phyloP scores from a whole-genome alignment of 441 rosid genomes.

The Adansonia gregorii region DNA sequence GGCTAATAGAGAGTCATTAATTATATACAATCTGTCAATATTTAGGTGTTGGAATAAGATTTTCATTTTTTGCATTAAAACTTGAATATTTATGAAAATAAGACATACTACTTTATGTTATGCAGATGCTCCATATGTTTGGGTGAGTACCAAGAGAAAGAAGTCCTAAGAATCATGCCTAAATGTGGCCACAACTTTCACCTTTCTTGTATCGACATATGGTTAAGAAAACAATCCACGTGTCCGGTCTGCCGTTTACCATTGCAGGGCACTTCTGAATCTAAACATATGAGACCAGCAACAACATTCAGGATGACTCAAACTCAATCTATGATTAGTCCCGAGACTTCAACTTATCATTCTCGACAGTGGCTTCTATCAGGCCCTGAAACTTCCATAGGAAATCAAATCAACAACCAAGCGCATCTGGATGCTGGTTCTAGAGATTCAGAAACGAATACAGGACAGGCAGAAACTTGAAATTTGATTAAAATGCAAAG shows the following conservation, averaged over 20 bases:
- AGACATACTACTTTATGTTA: neutral
- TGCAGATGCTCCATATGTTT: constrained; percentile 54
- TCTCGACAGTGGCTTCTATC: constrained; percentile 43
- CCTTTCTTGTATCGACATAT: constrained; percentile 42
- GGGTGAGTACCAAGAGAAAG: constrained; percentile 70
- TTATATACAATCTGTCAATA: neutral
- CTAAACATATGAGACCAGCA: constrained; percentile 36
- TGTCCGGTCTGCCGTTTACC: constrained; percentile 65
- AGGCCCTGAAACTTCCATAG: constrained; percentile 25
- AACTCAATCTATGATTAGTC: constrained; percentile 25
- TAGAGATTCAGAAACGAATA: constrained; percentile 25
- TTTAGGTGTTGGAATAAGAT: neutral
- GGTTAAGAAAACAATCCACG: constrained; percentile 66
- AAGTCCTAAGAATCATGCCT: constrained; percentile 66
- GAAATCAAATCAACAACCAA: constrained; percentile 29
- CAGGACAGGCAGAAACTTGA: constrained; percentile 10
- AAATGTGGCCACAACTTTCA: constrained; percentile 54
- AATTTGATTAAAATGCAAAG: neutral
- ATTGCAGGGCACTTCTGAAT: constrained; percentile 38
- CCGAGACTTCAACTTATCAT: neutral
- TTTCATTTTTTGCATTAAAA: neutral
- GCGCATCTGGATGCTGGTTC: constrained; percentile 21
- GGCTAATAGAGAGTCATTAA: too few species aligned
- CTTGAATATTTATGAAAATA: neutral
- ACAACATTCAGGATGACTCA: constrained; percentile 24